Evolutionary conservation across 257 asterid species (phyloP).

Genomic region (Misopates orontium): DNA sequence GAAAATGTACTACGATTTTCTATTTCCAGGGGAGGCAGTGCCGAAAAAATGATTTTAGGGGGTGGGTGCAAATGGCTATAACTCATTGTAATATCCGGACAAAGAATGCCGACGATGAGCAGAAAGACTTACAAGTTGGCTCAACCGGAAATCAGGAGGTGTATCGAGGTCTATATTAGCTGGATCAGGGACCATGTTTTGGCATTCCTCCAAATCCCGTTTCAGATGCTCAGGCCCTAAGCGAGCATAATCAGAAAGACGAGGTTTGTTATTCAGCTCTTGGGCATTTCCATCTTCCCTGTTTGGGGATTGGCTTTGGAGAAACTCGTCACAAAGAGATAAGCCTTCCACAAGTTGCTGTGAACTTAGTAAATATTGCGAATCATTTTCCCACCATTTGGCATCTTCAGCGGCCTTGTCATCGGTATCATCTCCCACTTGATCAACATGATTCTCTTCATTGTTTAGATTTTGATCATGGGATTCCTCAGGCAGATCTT

Average conservation of each 20-base stretch:
- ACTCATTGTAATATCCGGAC: no score
- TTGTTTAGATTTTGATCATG: constrained; percentile 32
- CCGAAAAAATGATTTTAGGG: neutral
- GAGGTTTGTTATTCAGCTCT: constrained; percentile 41
- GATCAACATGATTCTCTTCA: constrained; percentile 32
- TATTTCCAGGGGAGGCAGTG: neutral
- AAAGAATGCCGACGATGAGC: neutral
- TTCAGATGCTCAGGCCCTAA: constrained; percentile 74
- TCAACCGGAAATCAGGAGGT: constrained; percentile 77
- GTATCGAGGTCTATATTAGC: constrained; percentile 59
- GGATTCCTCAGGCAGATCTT: constrained; percentile 34
- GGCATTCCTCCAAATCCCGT: constrained; percentile 86
- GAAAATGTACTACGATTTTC: no score
- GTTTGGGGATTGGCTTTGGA: constrained; percentile 84
- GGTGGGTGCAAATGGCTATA: no score
- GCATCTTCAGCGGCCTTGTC: constrained; percentile 48
- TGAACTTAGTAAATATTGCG: constrained; percentile 64
- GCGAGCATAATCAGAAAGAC: constrained; percentile 68
- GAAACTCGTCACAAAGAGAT: constrained; percentile 73
- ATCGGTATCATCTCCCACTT: constrained; percentile 32
- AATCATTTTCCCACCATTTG: constrained; percentile 84
- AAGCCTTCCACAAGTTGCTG: constrained; percentile 93
- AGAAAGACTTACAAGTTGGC: constrained; percentile 68
- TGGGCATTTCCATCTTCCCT: constrained; percentile 55
- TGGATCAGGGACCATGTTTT: constrained; percentile 51